Conservation (phyloP, 805 yeast genomes). For the Kluyveromyces aestuarii region DNA sequence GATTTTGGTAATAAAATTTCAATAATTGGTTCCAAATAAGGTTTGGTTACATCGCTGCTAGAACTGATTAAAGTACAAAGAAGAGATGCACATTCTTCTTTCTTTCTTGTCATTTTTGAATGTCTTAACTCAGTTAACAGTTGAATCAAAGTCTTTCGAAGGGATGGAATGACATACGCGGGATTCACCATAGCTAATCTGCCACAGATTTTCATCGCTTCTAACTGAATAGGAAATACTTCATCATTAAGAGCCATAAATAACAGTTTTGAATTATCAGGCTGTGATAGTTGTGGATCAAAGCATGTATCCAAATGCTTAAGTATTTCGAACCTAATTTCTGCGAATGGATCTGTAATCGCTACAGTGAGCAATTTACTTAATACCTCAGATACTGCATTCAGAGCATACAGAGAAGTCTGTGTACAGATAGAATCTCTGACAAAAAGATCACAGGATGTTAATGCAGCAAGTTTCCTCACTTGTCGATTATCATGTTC, state of each 20-base stretch:
- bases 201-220: slow-evolving; percentile 72
- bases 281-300: slow-evolving; percentile 90
- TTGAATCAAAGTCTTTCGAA: slow-evolving; percentile 80
- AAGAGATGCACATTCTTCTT: slow-evolving; percentile 79
- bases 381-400: slow-evolving; percentile 77
- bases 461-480: slow-evolving; percentile 74
- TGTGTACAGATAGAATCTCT: slow-evolving; percentile 80
- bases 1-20: slow-evolving; percentile 75
- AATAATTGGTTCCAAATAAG: slow-evolving; percentile 86
- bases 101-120: slow-evolving; percentile 63
- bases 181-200: slow-evolving; percentile 82
- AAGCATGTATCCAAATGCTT: slow-evolving; percentile 62
- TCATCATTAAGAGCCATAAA: slow-evolving; percentile 92
- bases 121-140: slow-evolving; percentile 77
- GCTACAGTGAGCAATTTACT: slow-evolving; percentile 73
- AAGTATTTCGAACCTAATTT: slow-evolving; percentile 73
- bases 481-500: slow-evolving; percentile 75
- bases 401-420: slow-evolving; percentile 69
- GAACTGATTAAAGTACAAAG: slow-evolving; percentile 65
- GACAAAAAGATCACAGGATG: slow-evolving; percentile 68
- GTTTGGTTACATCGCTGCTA: slow-evolving; percentile 75
- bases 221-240: slow-evolving; percentile 69
- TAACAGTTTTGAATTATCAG: slow-evolving; percentile 75
- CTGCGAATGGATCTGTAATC: slow-evolving; percentile 81
- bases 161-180: slow-evolving; percentile 89